Evolutionary conservation across 306 rosid species (phyloP).

Genomic region (Sechiopsis laciniata): DNA sequence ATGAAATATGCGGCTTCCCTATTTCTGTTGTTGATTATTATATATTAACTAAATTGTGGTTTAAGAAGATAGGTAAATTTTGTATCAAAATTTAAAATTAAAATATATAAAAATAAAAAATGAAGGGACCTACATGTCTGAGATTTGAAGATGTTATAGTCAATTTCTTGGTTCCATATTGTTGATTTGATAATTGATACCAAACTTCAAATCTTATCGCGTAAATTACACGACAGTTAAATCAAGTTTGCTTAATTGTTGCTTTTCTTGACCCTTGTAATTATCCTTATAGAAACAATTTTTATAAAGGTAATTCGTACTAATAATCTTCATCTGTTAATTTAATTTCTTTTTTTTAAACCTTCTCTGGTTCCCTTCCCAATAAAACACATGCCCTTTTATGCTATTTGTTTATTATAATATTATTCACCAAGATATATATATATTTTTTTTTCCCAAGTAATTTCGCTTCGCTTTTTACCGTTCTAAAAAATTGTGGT

Average conservation of each 20-base stretch:
- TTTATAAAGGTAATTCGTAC: too few relatives aligned
- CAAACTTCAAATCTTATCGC: conserved; percentile 45
- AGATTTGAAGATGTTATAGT: conserved; percentile 34
- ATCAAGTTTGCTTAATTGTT: conserved; percentile 14
- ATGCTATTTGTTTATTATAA: too few relatives aligned
- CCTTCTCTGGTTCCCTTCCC: too few relatives aligned
- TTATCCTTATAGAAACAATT: too few relatives aligned
- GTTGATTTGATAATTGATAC: conserved; percentile 24
- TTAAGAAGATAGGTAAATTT: not conserved
- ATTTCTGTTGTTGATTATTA: not conserved
- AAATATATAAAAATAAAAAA: not conserved
- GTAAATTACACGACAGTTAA: conserved; percentile 33
- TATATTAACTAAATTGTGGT: not conserved
- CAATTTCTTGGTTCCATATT: conserved; percentile 35
- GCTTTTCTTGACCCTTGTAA: not conserved
- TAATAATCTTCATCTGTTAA: too few relatives aligned
- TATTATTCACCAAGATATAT: too few relatives aligned
- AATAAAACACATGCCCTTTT: too few relatives aligned
- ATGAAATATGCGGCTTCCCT: too few relatives aligned
- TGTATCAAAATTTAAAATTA: not conserved
- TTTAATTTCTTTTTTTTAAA: too few relatives aligned
- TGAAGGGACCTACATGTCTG: conserved; percentile 43
- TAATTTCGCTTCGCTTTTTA: too few relatives aligned
- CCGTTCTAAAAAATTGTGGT: too few relatives aligned
- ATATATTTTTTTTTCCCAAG: too few relatives aligned